Conservation (phyloP, 345 rosid genomes). For the Mallotus nudiflorus region DNA sequence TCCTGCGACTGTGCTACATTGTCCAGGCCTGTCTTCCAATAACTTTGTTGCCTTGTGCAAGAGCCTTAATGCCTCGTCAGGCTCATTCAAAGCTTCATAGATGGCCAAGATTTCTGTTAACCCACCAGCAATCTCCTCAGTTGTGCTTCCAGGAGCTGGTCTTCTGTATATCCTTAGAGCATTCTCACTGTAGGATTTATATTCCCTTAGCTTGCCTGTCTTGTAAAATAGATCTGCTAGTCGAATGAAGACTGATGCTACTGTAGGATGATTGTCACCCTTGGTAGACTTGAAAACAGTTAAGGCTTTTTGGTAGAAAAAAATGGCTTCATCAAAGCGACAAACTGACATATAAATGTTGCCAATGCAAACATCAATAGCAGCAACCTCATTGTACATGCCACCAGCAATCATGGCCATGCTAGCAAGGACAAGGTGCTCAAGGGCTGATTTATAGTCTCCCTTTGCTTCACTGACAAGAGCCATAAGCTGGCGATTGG, state of each 20-base stretch:
- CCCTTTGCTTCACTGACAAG: constrained; percentile 93
- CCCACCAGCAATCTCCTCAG: constrained; percentile 86
- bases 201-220: constrained; percentile 93
- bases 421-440: constrained; percentile 96
- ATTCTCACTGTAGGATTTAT: constrained; percentile 86
- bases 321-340: constrained; percentile 91
- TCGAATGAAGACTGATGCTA: constrained; percentile 85
- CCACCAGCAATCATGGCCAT: constrained; percentile 92
- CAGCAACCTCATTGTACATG: constrained; percentile 87
- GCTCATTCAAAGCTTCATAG: constrained; percentile 89
- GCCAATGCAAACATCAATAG: constrained; percentile 92
- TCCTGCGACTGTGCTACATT: constrained; percentile 84
- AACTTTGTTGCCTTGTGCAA: constrained; percentile 80
- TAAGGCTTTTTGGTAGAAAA: constrained; percentile 95
- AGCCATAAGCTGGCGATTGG: constrained; percentile 89
- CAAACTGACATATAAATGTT: constrained; percentile 76
- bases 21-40: constrained; percentile 89
- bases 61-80: constrained; percentile 91
- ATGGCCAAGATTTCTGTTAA: constrained; percentile 86
- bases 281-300: constrained; percentile 85
- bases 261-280: constrained; percentile 86
- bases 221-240: constrained; percentile 87
- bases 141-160: constrained; percentile 82
- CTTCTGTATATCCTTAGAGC: constrained; percentile 84
- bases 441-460: constrained; percentile 85